Evolutionary conservation across 2,329 filamentous ascomycete genomes (phyloP).

Genomic region (Colletotrichum magnum): DNA sequence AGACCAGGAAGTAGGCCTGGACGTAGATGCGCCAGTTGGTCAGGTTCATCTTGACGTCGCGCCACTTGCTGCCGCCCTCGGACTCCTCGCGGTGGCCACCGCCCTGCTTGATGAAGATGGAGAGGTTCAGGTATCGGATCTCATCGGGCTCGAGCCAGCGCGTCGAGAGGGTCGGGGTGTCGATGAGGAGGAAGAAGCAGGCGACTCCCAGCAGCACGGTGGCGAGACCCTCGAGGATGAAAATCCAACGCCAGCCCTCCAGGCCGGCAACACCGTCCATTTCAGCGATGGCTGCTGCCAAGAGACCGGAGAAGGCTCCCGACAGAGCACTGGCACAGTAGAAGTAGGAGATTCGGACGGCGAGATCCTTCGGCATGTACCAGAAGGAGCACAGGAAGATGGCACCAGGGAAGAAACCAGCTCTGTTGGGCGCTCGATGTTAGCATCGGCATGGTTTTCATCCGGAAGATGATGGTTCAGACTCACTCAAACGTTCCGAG

Average conservation of each 20-base stretch:
- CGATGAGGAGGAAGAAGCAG: slow-evolving; percentile 44
- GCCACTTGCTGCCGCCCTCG: slow-evolving; percentile 43
- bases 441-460: too few species aligned
- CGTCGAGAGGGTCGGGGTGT: slow-evolving; percentile 44
- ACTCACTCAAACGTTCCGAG: slow-evolving; percentile 66
- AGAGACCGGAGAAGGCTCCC: slow-evolving; percentile 73
- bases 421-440: slow-evolving; percentile 45
- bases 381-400: slow-evolving; percentile 66
- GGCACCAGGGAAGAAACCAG: slow-evolving; percentile 68
- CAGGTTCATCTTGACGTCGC: slow-evolving; percentile 47
- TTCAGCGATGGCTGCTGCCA: slow-evolving; percentile 71
- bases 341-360: slow-evolving; percentile 70
- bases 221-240: slow-evolving; percentile 43
- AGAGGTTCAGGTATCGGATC: slow-evolving; percentile 48
- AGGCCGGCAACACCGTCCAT: slow-evolving; percentile 55
- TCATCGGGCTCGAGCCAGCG: slow-evolving; percentile 45
- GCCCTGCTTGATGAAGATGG: slow-evolving; percentile 49
- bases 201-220: slow-evolving; percentile 48
- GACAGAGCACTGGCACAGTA: slow-evolving; percentile 79
- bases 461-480: background rate
- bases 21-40: slow-evolving; percentile 53
- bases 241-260: slow-evolving; percentile 59
- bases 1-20: slow-evolving; percentile 50
- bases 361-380: slow-evolving; percentile 58
- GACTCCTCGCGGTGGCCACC: slow-evolving; percentile 43